Evolutionary conservation across 1,284 basidiomycete species (phyloP).

Genomic region (Tilletia horrida): DNA sequence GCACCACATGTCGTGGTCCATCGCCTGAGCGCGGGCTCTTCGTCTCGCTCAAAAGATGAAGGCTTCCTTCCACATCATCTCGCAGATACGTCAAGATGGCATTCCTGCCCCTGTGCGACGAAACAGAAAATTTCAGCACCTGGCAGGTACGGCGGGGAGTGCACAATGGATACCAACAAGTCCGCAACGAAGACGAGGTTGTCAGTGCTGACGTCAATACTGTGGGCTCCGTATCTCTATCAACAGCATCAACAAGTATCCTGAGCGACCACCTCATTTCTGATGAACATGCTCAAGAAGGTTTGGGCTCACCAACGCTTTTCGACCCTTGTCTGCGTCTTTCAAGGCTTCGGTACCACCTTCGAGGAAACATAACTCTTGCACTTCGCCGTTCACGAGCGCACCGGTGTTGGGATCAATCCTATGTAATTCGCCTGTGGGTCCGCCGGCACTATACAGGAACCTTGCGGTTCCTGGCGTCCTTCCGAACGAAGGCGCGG

Average conservation of each 20-base stretch:
- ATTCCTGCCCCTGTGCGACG: constrained; percentile 32
- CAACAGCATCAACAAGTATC: background rate
- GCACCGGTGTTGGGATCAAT: constrained; percentile 30
- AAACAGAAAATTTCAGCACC: too few species aligned
- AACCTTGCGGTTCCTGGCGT: constrained; percentile 23
- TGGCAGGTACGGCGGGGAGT: too few species aligned
- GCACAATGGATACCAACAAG: constrained; percentile 18
- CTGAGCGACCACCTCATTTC: too few species aligned
- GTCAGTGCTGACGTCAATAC: constrained; percentile 28
- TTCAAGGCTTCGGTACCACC: constrained; percentile 25
- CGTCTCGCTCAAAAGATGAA: constrained; percentile 29
- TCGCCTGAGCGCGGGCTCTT: constrained; percentile 28
- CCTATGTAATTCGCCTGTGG: constrained; percentile 44
- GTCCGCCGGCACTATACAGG: constrained; percentile 44
- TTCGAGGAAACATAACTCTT: constrained; percentile 40
- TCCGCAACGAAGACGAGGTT: constrained; percentile 43
- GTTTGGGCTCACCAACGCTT: constrained; percentile 24
- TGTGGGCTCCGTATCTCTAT: constrained; percentile 39
- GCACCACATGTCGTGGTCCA: constrained; percentile 46
- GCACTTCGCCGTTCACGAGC: constrained; percentile 26
- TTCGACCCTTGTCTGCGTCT: constrained; percentile 37
- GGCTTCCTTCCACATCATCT: constrained; percentile 17
- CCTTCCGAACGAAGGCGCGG: constrained; percentile 34
- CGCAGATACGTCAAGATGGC: constrained; percentile 36
- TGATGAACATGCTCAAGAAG: too few species aligned